Base-by-base conservation (phyloP, 2,329 filamentous ascomycete species). In the Aureobasidium zeae region DNA sequence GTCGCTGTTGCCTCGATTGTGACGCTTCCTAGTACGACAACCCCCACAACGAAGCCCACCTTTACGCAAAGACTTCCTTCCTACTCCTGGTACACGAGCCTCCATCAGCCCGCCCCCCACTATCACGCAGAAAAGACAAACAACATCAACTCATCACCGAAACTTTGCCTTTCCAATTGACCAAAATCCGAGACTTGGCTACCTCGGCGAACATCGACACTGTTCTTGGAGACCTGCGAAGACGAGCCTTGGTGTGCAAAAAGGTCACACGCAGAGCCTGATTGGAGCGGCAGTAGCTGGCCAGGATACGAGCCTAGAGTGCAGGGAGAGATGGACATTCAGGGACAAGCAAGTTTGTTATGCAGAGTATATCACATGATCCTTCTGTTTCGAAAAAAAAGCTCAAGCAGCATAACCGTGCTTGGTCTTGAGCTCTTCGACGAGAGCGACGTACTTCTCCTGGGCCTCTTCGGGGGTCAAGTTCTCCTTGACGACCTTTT, bases 211-310 rank as follows among this genome's bases (percentile, higher is more conserved):
- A 93, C 63, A 63, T 68, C 17, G 83, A 82, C 57, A 70, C 83
- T 0, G 62, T 89, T 5, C 69, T 93, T 1, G 77, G 82, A 0
- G 78, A 87, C 57, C 82, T 83, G 61, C 6, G 59, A 63, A 4
- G 85, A 93, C 55, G 65, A 72, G 34, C 86, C 87, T 1, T 94
- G 87, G 88, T 84, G 83, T 48, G 81, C 81, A 3, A 79, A 75
- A 2, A 65, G 70, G 54, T 56, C 55, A 1, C 72, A 88, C 55
- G 46, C 49, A 0, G 73, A 80, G 55, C 75, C 73, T 10, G 85
- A 89, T 63, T 76, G 76, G 66, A 67, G 64, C 49, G 72, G 67
- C 1, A 51, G 59, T 26, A 55, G 56, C 1, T 73, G 69, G 68
- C 50, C 19, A 30, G 56, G 49, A 45, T 45, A 19, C 12, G 21